Evolutionary conservation across 768 basidiomycete genomes (phyloP), one percentile per base, ranked within the genome.

Genomic region (Rhizopogon sp.): DNA sequence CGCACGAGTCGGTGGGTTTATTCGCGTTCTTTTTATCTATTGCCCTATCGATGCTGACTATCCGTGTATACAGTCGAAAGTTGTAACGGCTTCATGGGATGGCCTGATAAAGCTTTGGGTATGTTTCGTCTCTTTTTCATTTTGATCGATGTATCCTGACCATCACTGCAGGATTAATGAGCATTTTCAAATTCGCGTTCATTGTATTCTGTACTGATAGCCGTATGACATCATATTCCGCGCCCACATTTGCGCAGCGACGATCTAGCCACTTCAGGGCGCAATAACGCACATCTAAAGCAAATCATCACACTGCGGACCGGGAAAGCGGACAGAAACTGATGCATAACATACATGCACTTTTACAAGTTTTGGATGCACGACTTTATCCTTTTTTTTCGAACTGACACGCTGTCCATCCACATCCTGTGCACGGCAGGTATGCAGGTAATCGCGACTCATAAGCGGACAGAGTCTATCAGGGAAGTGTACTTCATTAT

Each of bases 21-120:
- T 35, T 10, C 39, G 39, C 4, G 25, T 25, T 25, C 25, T 10
- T 53, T 56, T 31, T 10, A 20, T 20, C 50, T 29, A 28, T 31
- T 40, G n/a, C 20, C 33, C 29, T 6, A 11, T 13, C 29, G 46
- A 8, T 29, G 54, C 60, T 63, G 54, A 65, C 56, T 29, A 42
- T 20, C 2, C 13, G 6, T 25, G 46, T 59, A 37, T 64, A 14
- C 59, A 98, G 96, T 96, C 92, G 22, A 98, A 98, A 76, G 85
- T 99, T 6, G 82, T 99, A 52, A 99, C 97, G 3, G 94, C 90
- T 8, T 93, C 91, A 44, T 98, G 96, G 96, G 97, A 99, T 67
- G 95, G 95, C 11, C 75, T 94, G 60, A 98, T 98, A 72, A 98
- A 98, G 74, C 79, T 99, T 68, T 99, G 95, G 94, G 93, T 91